Evolutionary conservation across 2,329 filamentous ascomycete genomes (phyloP).

Genomic region (Rachicladosporium sp.): DNA sequence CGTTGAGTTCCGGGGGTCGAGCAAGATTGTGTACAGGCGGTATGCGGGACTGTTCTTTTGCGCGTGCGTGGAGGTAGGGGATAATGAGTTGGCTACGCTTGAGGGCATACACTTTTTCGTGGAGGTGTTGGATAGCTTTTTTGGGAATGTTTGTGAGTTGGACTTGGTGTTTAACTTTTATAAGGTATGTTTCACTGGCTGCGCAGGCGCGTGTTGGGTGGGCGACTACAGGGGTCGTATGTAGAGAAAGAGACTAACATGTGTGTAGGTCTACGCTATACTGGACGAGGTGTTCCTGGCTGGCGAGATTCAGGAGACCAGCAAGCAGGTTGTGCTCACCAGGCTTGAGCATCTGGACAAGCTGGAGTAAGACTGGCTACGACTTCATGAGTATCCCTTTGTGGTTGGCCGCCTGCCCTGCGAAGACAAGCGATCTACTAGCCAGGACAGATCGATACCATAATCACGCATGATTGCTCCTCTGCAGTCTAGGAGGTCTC

Average conservation of each 20-base stretch:
- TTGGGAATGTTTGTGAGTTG: constrained; percentile 96
- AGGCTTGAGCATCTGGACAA: constrained; percentile 92
- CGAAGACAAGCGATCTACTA: too few species aligned
- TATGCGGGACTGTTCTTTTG: constrained; percentile 99
- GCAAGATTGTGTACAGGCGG: constrained; percentile 93
- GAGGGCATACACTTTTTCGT: constrained; percentile 99
- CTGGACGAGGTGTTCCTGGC: constrained; percentile 96
- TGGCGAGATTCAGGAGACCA: constrained; percentile 96
- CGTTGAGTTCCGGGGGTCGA: constrained; percentile 76
- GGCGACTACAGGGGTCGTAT: neutral
- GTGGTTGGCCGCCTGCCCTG: too few species aligned
- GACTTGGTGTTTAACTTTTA: constrained; percentile 71
- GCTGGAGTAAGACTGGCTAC: constrained; percentile 50
- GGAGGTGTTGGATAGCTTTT: constrained; percentile 95
- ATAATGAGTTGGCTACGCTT: constrained; percentile 92
- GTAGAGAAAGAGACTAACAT: constrained; percentile 2
- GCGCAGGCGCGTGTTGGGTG: neutral
- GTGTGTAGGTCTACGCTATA: constrained; percentile 74
- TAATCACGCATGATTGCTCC: too few species aligned
- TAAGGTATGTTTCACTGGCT: constrained; percentile 37
- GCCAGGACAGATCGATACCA: too few species aligned
- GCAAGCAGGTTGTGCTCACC: constrained; percentile 93
- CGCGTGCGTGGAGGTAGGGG: constrained; percentile 96
- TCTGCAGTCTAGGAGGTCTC: too few species aligned
- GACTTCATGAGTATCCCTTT: too few species aligned